phyloP scores from a whole-genome alignment of 2,329 filamentous ascomycete genomes.

The Colletotrichum sp. region DNA sequence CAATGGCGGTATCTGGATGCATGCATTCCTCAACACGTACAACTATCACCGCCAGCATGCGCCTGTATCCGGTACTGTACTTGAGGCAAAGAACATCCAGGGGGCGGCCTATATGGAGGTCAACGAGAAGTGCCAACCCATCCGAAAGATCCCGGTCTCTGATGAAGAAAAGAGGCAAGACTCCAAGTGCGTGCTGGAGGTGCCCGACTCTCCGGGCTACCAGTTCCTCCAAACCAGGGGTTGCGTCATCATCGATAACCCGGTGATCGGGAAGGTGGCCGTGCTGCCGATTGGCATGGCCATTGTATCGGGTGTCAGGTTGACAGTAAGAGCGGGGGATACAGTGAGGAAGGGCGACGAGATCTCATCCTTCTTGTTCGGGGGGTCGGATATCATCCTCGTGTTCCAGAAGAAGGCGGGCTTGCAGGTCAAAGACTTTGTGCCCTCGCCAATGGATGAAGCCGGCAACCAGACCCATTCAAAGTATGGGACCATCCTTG shows the following conservation, averaged over 20 bases:
- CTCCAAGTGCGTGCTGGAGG: constrained; percentile 24
- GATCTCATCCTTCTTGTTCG: constrained; percentile 47
- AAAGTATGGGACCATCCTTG: constrained; percentile 23
- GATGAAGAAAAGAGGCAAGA: not conserved
- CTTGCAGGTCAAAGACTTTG: constrained; percentile 22
- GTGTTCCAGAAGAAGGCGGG: constrained; percentile 37
- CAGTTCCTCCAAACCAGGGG: constrained; percentile 45
- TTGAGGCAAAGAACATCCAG: constrained; percentile 40
- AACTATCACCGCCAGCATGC: constrained; percentile 49
- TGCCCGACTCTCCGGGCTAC: constrained; percentile 40
- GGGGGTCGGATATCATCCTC: constrained; percentile 45
- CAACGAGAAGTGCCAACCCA: constrained; percentile 18
- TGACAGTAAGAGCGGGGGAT: constrained; percentile 29
- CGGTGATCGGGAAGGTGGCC: constrained; percentile 38
- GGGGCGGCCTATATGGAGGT: constrained; percentile 42
- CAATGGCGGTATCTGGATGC: constrained; percentile 43
- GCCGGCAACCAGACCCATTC: constrained; percentile 10
- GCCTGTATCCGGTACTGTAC: constrained; percentile 39
- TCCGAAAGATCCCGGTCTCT: constrained; percentile 16
- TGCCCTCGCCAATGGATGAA: constrained; percentile 13
- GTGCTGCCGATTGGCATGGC: constrained; percentile 50
- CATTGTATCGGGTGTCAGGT: constrained; percentile 43
- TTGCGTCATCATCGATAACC: constrained; percentile 41
- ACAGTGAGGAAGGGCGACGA: constrained; percentile 43
- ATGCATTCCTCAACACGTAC: constrained; percentile 41